phyloP scores from a whole-genome alignment of 2,329 filamentous ascomycete genomes.

The Calonectria pteridis region DNA sequence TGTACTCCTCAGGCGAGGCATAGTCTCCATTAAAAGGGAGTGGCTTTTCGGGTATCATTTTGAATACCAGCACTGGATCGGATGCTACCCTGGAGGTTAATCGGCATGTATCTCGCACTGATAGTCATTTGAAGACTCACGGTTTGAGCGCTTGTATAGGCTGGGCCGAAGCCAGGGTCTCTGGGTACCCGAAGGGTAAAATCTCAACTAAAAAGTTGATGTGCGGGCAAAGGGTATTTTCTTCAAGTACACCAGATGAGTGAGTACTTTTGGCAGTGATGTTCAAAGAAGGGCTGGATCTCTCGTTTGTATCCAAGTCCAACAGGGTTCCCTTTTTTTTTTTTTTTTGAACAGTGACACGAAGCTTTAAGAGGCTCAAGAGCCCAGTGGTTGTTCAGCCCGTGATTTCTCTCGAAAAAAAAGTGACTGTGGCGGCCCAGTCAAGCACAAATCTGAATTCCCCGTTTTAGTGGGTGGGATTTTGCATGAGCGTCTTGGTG shows the following conservation, averaged over 20 bases:
- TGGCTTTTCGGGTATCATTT: constrained; percentile 63
- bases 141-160: not conserved
- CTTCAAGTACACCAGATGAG: not conserved
- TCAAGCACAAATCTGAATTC: constrained; percentile 35
- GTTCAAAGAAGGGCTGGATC: not conserved
- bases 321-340: not conserved
- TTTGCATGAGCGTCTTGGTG: constrained; percentile 42
- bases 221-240: not conserved
- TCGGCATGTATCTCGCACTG: not conserved
- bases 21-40: constrained; percentile 82
- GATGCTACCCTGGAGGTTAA: constrained; percentile 37
- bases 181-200: not conserved
- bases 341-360: not conserved
- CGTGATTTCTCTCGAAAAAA: not conserved
- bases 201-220: not conserved
- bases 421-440: constrained; percentile 7
- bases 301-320: too few relatives aligned
- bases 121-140: not conserved
- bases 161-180: too few relatives aligned
- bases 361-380: not conserved
- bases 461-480: constrained; percentile 41
- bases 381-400: not conserved
- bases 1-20: constrained; percentile 78
- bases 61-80: constrained; percentile 1
- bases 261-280: not conserved